A percentile compares a stretch with the other conserved stretches of the same genome.
These are phyloP conservation scores for Trichothecium sympodiale DNA, from an alignment of 2,329 filamentous ascomycete genomes.

Conservation along the genomic window DNA sequence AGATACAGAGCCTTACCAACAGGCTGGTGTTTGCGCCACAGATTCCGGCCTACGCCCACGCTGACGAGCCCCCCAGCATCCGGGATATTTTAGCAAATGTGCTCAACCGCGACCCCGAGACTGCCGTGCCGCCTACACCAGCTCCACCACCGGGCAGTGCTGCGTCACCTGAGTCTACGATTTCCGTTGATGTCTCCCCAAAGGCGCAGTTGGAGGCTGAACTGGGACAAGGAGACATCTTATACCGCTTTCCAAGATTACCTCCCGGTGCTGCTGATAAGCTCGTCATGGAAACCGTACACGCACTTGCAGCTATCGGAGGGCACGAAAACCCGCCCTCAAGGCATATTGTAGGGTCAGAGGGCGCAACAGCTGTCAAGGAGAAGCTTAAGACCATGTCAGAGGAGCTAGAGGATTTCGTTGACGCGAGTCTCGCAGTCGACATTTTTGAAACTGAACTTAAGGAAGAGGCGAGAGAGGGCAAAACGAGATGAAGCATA, in stretches of 20 bases:
- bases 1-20: slow-evolving; percentile 80
- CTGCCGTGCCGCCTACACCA: slow-evolving; percentile 27
- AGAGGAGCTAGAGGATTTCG: slow-evolving; percentile 92
- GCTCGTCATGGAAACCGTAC: slow-evolving; percentile 78
- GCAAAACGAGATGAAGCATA: too few species aligned
- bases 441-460: slow-evolving; percentile 58
- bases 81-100: slow-evolving; percentile 75
- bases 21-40: slow-evolving; percentile 75
- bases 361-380: slow-evolving; percentile 78
- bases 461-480: slow-evolving; percentile 34
- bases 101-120: slow-evolving; percentile 63
- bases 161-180: slow-evolving; percentile 16
- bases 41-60: slow-evolving; percentile 40
- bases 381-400: slow-evolving; percentile 95
- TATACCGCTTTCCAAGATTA: slow-evolving; percentile 65
- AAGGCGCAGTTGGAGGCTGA: slow-evolving; percentile 19
- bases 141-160: slow-evolving; percentile 4
- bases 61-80: slow-evolving; percentile 52
- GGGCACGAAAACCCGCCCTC: slow-evolving; percentile 94
- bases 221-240: slow-evolving; percentile 28
- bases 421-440: slow-evolving; percentile 77
- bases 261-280: slow-evolving; percentile 57
- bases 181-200: slow-evolving; percentile 9
- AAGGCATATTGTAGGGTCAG: slow-evolving; percentile 84
- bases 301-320: slow-evolving; percentile 82